Evolutionary conservation across 2,329 filamentous ascomycete species (phyloP).

Genomic region (Claviceps sp.): DNA sequence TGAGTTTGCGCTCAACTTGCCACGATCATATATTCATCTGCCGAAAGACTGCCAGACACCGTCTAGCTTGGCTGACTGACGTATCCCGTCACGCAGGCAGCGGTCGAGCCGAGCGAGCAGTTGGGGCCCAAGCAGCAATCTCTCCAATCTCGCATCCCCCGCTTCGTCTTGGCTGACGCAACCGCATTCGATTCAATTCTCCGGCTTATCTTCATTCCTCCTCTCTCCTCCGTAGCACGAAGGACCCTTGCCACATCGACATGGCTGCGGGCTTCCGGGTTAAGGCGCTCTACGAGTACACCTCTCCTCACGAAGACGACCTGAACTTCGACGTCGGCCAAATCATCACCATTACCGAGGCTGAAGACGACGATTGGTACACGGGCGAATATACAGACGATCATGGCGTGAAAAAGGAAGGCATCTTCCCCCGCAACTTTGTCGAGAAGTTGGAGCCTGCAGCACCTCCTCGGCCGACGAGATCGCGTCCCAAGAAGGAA

Average conservation of each 20-base stretch:
- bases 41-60: neutral
- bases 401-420: conserved; percentile 59
- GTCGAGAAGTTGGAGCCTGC: conserved; percentile 92
- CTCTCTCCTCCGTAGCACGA: conserved; percentile 2
- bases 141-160: conserved; percentile 3
- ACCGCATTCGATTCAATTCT: conserved; percentile 3
- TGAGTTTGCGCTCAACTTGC: neutral
- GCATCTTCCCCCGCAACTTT: conserved; percentile 92
- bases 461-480: conserved; percentile 71
- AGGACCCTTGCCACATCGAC: conserved; percentile 18
- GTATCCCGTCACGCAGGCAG: neutral
- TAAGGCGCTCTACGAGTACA: conserved; percentile 90
- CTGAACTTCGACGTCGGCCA: conserved; percentile 75
- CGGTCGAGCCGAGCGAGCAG: neutral
- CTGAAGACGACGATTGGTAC: conserved; percentile 92
- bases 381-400: conserved; percentile 74
- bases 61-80: neutral
- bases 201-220: neutral
- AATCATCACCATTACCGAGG: conserved; percentile 84
- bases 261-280: conserved; percentile 82
- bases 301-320: conserved; percentile 87
- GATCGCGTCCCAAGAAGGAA: conserved; percentile 55
- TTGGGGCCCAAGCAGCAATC: neutral
- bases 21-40: neutral
- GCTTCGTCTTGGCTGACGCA: conserved; percentile 9